Conservation (phyloP, 129 eudicot genomes). For the Flaveria brownii region DNA sequence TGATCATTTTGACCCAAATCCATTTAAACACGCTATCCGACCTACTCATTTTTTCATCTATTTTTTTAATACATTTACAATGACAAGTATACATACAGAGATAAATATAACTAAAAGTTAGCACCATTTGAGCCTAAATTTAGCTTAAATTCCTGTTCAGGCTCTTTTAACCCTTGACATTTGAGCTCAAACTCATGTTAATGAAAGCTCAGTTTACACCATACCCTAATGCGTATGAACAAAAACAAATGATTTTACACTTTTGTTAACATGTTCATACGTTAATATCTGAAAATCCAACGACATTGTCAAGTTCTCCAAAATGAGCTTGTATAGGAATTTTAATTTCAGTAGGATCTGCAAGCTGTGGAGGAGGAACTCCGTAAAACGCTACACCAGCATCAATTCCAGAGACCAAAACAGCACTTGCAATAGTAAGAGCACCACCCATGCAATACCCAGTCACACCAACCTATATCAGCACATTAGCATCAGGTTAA, state of each 20-base stretch:
- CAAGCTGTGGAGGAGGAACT: constrained; percentile 83
- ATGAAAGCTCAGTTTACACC: neutral
- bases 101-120: too few species aligned
- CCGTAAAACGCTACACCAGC: constrained; percentile 92
- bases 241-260: neutral
- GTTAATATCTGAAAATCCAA: constrained; percentile 83
- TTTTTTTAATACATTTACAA: too few species aligned
- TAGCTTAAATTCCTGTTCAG: too few species aligned
- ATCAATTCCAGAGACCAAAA: constrained; percentile 73
- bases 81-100: too few species aligned
- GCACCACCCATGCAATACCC: constrained; percentile 99
- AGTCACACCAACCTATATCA: constrained; percentile 79
- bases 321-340: constrained; percentile 95
- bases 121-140: too few species aligned
- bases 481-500: constrained; percentile 3
- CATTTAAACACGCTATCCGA: neutral
- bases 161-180: too few species aligned
- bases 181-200: neutral
- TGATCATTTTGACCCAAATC: neutral
- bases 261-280: constrained; percentile 36
- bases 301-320: constrained; percentile 70
- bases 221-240: neutral
- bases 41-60: neutral
- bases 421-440: constrained; percentile 88
- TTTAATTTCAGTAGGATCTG: constrained; percentile 72